Evolutionary conservation across 768 basidiomycete species (phyloP).

Genomic region (Leucocoprinus leucothites): DNA sequence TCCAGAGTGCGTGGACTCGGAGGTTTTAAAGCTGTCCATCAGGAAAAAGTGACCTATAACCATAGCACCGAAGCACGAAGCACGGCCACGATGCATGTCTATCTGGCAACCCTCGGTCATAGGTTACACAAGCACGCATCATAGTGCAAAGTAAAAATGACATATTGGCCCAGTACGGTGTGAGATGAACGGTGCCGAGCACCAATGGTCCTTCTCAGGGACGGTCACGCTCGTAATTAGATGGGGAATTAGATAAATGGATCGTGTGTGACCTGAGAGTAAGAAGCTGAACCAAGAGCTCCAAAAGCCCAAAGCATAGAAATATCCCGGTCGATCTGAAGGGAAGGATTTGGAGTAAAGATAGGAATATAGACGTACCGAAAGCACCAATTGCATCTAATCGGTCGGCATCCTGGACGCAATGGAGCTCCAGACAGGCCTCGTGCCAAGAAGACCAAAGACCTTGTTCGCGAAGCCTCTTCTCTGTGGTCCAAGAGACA

Average conservation of each 20-base stretch:
- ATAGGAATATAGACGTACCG: constrained; percentile 39
- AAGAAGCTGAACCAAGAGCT: background rate
- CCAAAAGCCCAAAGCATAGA: too few species aligned
- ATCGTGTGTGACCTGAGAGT: too few species aligned
- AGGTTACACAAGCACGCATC: background rate
- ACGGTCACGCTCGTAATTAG: background rate
- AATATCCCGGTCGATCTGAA: too few species aligned
- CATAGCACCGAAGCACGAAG: constrained; percentile 14
- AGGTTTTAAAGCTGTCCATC: background rate
- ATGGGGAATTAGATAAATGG: background rate
- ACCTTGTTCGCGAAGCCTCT: constrained; percentile 52
- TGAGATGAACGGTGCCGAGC: background rate
- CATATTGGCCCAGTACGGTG: too few species aligned
- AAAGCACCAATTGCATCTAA: constrained; percentile 82
- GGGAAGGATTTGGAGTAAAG: background rate
- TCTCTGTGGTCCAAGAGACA: constrained; percentile 86
- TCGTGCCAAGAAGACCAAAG: constrained; percentile 66
- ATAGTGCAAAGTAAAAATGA: background rate
- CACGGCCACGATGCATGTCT: background rate
- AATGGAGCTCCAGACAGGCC: constrained; percentile 73
- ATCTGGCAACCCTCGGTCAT: background rate
- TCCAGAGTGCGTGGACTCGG: background rate
- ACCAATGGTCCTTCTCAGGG: background rate
- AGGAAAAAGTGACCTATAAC: background rate
- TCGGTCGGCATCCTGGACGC: constrained; percentile 77